phyloP scores from a whole-genome alignment of 2,329 filamentous ascomycete species.

The Thyridium curvatum region DNA sequence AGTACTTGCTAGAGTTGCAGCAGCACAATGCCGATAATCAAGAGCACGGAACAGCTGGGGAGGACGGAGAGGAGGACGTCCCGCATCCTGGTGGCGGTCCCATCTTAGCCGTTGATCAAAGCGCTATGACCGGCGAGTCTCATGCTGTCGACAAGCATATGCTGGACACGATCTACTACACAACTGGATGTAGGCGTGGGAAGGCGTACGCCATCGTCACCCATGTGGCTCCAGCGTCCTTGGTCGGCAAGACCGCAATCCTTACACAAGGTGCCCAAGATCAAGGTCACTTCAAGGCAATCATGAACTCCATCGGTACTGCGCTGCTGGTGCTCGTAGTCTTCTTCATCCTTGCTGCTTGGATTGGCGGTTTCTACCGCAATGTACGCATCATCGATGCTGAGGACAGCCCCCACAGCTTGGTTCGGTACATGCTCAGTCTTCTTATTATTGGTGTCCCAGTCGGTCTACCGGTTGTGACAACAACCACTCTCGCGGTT shows the following conservation, averaged over 20 bases:
- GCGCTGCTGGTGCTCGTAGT: slow-evolving; percentile 68
- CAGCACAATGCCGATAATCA: slow-evolving; percentile 55
- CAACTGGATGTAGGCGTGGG: slow-evolving; percentile 74
- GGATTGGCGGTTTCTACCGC: slow-evolving; percentile 76
- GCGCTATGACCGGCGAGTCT: slow-evolving; percentile 75
- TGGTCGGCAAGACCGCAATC: slow-evolving; percentile 69
- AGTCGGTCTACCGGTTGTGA: slow-evolving; percentile 73
- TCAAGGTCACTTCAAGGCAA: slow-evolving; percentile 70
- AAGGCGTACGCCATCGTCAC: slow-evolving; percentile 66
- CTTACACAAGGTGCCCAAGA: slow-evolving; percentile 70
- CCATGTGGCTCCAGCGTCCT: slow-evolving; percentile 63
- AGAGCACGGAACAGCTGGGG: slow-evolving; percentile 51
- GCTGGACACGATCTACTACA: slow-evolving; percentile 71
- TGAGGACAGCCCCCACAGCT: slow-evolving; percentile 50
- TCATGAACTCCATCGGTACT: slow-evolving; percentile 77
- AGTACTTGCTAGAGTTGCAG: slow-evolving; percentile 47
- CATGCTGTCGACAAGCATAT: slow-evolving; percentile 71
- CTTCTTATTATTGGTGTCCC: slow-evolving; percentile 73
- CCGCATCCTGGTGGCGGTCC: slow-evolving; percentile 55
- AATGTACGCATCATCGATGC: slow-evolving; percentile 56
- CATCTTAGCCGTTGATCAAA: slow-evolving; percentile 69
- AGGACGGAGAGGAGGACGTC: slow-evolving; percentile 45
- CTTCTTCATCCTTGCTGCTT: slow-evolving; percentile 67
- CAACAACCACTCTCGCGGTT: slow-evolving; percentile 58
- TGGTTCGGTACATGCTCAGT: slow-evolving; percentile 63